phyloP scores from a whole-genome alignment of 1,284 basidiomycete genomes.

The Ceratobasidium sp. region DNA sequence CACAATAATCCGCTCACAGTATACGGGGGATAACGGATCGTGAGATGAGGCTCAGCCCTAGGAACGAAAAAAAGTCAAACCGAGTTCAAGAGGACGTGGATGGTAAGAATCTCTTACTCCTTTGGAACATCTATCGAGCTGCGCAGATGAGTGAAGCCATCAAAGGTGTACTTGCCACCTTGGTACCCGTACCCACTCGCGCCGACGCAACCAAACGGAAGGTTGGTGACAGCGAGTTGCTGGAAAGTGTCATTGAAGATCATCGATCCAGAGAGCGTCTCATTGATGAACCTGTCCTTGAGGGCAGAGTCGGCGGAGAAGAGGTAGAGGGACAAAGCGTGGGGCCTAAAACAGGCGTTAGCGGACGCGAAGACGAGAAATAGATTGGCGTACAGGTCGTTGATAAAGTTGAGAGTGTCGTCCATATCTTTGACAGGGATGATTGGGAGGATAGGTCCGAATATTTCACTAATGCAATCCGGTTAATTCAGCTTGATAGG shows the following conservation, averaged over 20 bases:
- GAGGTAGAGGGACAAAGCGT: constrained; percentile 46
- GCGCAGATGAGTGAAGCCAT: constrained; percentile 43
- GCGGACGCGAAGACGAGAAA: not conserved
- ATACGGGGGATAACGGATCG: constrained; percentile 46
- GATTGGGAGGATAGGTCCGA: constrained; percentile 48
- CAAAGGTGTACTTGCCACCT: constrained; percentile 45
- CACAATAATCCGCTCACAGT: not conserved
- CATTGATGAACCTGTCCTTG: constrained; percentile 46
- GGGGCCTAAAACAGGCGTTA: constrained; percentile 16
- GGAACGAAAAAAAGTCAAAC: not conserved
- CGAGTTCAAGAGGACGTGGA: not conserved
- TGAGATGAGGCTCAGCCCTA: constrained; percentile 43
- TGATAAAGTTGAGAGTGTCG: constrained; percentile 47
- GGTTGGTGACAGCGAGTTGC: constrained; percentile 47
- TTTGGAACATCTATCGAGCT: constrained; percentile 47
- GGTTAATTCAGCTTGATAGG: not conserved
- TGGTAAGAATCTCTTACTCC: constrained; percentile 23
- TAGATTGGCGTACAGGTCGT: constrained; percentile 27
- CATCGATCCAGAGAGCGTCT: constrained; percentile 46
- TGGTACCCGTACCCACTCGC: constrained; percentile 48
- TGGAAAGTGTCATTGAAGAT: constrained; percentile 49
- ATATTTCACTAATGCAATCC: constrained; percentile 42
- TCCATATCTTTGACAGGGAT: constrained; percentile 48
- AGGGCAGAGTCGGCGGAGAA: constrained; percentile 45
- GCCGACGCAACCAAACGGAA: constrained; percentile 49